A percentile compares a stretch with the other conserved stretches of the same genome.
These are phyloP conservation scores for Platanthera guangdongensis DNA, from an alignment of 106 monocot genomes.

Conservation along the genomic window DNA sequence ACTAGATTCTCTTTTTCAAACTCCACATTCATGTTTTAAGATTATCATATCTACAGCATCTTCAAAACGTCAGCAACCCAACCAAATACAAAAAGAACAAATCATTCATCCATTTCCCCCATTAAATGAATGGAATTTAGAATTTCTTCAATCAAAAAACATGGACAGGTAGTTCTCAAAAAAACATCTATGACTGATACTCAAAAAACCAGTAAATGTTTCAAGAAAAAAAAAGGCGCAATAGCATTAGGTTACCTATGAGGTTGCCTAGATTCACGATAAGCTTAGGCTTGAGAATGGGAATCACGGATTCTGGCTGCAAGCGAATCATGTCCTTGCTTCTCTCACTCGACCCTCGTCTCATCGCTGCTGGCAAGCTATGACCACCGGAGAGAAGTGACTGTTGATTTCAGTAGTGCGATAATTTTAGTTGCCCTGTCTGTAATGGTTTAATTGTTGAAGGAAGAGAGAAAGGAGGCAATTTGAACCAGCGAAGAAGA, in stretches of 20 bases:
- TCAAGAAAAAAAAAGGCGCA: neutral
- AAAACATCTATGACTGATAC: neutral
- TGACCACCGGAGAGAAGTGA: neutral
- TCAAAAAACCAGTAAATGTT: neutral
- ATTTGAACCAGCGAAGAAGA: neutral
- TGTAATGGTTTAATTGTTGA: neutral
- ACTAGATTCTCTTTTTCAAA: neutral
- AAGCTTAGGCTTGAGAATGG: constrained; percentile 81
- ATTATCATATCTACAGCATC: neutral
- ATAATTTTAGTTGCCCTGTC: neutral
- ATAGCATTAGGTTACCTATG: constrained; percentile 36
- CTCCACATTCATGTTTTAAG: neutral
- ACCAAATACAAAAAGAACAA: neutral
- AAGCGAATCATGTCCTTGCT: constrained; percentile 66
- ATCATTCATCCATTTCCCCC: neutral
- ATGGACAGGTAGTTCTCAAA: neutral
- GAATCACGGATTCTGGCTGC: constrained; percentile 74
- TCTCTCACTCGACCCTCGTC: constrained; percentile 13
- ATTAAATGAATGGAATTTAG: neutral
- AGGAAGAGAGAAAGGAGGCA: neutral
- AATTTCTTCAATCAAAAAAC: neutral
- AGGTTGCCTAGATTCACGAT: constrained; percentile 70
- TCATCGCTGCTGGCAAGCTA: neutral
- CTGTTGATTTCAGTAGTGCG: neutral
- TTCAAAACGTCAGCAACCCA: neutral